phyloP scores from a whole-genome alignment of 2,329 filamentous ascomycete genomes.

The Exophiala spinifera region DNA sequence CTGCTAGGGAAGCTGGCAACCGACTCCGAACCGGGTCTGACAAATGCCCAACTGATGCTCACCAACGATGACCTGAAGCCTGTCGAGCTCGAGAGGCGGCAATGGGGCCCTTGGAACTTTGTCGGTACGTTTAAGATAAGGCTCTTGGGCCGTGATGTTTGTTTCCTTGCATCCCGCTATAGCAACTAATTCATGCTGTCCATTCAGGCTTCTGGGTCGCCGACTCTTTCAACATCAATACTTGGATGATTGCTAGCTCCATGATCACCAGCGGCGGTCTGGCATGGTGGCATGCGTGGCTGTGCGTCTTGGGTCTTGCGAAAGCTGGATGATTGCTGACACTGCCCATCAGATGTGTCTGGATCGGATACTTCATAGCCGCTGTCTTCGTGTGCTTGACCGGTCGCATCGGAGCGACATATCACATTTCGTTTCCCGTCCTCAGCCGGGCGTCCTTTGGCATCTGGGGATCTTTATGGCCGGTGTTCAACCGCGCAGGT shows the following conservation, averaged over 20 bases:
- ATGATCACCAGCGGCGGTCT: conserved; percentile 46
- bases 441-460: conserved; percentile 35
- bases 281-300: conserved; percentile 42
- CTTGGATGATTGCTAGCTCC: conserved; percentile 40
- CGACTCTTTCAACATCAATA: conserved; percentile 38
- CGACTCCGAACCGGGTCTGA: conserved; percentile 71
- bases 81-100: conserved; percentile 39
- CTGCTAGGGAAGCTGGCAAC: conserved; percentile 63
- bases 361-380: conserved; percentile 41
- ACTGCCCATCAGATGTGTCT: conserved; percentile 17
- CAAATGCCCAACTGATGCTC: conserved; percentile 47
- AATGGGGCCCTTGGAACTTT: conserved; percentile 39
- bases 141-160: neutral
- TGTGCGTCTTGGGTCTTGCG: conserved; percentile 28
- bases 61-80: conserved; percentile 43
- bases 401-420: conserved; percentile 40
- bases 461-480: conserved; percentile 66
- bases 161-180: conserved; percentile 63
- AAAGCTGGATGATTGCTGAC: neutral
- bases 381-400: conserved; percentile 37
- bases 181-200: conserved; percentile 85
- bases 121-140: conserved; percentile 46
- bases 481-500: conserved; percentile 81
- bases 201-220: conserved; percentile 64
- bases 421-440: conserved; percentile 47